Evolutionary conservation across 495 filamentous ascomycete genomes (phyloP), one percentile per base, ranked within the genome.

Genomic region (Aspergillus wentii): DNA sequence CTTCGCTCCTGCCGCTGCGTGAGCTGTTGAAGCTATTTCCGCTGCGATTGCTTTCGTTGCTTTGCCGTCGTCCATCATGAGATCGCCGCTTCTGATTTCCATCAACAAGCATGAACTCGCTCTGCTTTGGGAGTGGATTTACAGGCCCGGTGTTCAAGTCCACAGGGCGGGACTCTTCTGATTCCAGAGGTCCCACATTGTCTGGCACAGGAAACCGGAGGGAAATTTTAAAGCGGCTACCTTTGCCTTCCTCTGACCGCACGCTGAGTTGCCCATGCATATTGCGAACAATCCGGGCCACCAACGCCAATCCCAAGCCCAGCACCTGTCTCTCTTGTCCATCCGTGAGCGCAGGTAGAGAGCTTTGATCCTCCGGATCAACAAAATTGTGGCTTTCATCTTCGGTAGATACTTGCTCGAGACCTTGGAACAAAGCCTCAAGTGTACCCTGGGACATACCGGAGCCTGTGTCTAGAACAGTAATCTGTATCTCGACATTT

Each of bases 181-280:
- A n/a, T 45, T 49, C 22, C n/a, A 13, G 1, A 9, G 20, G 9
- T 11, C 22, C 25, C 9, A 40, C 26, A 17, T 50, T 43, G 2
- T 36, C 17, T 5, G 56, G 51, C 35, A 59, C 27, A 3, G 57
- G 51, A 30, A 65, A 65, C 5, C 43, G 49, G 9, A 63, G 39
- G 29, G 51, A 36, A n/a, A 63, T 58, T 37, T 65, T 74, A 46
- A 95, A 92, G 32, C 83, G 72, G 15, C 88, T 89, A 0, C 89
- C 89, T 46, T 82, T 84, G 1, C 85, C 84, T 59, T 82, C 74
- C 51, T 91, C 86, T 0, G 89, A 94, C 46, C 88, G 92, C 9
- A 95, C 61, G 20, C 86, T 76, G 14, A 95, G 58, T 42, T 94
- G 89, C 0, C 89, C 89, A 43, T 92, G 78, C 83, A 94, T 88